Base-by-base conservation (phyloP, 495 filamentous ascomycete species). In the Xylaria grammica region DNA sequence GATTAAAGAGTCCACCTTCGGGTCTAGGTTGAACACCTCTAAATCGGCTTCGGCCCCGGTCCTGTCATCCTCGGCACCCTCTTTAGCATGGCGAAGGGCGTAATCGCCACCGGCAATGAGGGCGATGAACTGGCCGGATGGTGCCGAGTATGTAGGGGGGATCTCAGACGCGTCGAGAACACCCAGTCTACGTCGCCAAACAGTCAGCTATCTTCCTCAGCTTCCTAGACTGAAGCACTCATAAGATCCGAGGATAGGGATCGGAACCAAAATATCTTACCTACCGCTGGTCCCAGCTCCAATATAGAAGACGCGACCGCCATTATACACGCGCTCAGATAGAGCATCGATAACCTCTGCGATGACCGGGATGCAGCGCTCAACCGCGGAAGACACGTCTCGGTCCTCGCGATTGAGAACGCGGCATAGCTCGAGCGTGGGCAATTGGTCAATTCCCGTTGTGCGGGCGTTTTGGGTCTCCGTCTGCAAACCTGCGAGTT, bases 281-380 rank as follows among this genome's bases (percentile, higher is more conserved):
- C 77, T 75, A 62, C 77, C 76, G 58, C 77, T 79, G 4, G 77
- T 78, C 7, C 77, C 77, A 11, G 77, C 77, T 3, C 77, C 76
- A 9, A 78, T 75, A 62, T 80, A 79, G 6, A 80, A 60, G 13
- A 80, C 74, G 44, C 76, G 60, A n/a, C 77, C 77, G 17, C 77
- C 76, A 34, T 50, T 63, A 36, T 66, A 67, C n/a, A 80, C 75
- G 7, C 76, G 75, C 19, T 67, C 65, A 29, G 73, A 59, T 58
- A 79, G 49, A 1, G 63, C 63, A 42, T 79, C 72, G 45, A 79
- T 77, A 9, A 76, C 72, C 36, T 30, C 65, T 15, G 74, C 74
- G 20, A 79, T 78, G 7, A 67, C 65, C 0, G 71, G 67, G 20
- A 78, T 62, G 57, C 74, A 79, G 8, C 65, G 60, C 4, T 65